Percentiles rank a stretch among this genome's conserved stretches.
phyloP scores from a whole-genome alignment of 2,329 filamentous ascomycete species.

The Gnomoniopsis smithogilvyi region DNA sequence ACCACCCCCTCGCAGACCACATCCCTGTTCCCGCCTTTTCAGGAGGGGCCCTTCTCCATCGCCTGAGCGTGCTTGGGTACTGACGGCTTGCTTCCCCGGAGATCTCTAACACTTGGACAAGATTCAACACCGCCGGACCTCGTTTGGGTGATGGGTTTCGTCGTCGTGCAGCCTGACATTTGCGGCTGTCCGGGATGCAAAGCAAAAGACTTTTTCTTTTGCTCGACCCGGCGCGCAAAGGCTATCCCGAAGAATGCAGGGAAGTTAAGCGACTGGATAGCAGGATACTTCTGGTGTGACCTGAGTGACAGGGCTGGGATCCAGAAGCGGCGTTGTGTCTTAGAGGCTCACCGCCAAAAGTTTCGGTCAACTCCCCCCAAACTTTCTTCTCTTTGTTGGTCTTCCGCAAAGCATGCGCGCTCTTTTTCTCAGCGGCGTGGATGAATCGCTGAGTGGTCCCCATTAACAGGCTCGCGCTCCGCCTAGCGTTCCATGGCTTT shows the following conservation, averaged over 20 bases:
- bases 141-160: neutral
- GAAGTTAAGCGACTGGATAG: neutral
- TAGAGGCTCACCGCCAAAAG: slow-evolving; percentile 13
- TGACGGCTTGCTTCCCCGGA: slow-evolving; percentile 3
- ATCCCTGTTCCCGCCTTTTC: slow-evolving; percentile 13
- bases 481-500: neutral
- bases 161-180: neutral
- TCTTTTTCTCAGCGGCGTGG: neutral
- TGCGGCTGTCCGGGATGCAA: neutral
- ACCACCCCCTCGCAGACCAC: neutral
- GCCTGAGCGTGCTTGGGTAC: neutral
- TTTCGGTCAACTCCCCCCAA: slow-evolving; percentile 9
- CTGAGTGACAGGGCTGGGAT: neutral
- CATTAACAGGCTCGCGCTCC: neutral
- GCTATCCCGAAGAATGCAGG: neutral
- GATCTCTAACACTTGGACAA: neutral
- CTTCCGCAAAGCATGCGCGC: neutral
- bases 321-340: slow-evolving; percentile 7
- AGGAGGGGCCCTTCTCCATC: slow-evolving; percentile 6
- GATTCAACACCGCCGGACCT: neutral
- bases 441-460: neutral
- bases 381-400: slow-evolving; percentile 1
- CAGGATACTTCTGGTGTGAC: slow-evolving; percentile 1
- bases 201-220: neutral
- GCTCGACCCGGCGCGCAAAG: neutral